Percentiles rank a stretch among this genome's conserved stretches.
phyloP scores from a whole-genome alignment of 805 yeast species.

The Monosporozyma unispora region DNA sequence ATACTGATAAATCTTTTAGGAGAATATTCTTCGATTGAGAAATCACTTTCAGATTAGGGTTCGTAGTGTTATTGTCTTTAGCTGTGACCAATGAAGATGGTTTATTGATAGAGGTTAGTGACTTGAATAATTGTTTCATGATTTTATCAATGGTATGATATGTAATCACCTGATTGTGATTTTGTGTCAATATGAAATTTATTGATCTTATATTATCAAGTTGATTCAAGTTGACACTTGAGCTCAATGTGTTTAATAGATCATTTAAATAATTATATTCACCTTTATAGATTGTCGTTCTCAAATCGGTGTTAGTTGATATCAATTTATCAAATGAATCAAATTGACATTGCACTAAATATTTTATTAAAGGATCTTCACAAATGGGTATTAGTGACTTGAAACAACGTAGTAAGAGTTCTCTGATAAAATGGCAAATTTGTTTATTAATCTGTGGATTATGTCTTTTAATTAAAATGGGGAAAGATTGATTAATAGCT shows the following conservation, averaged over 20 bases:
- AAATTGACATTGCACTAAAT: background rate
- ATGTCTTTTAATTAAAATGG: conserved; percentile 19
- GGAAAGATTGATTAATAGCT: conserved; percentile 34
- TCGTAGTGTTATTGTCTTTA: background rate
- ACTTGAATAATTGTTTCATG: background rate
- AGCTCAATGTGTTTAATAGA: conserved; percentile 2
- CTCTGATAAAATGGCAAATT: background rate
- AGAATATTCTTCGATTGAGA: conserved; percentile 18
- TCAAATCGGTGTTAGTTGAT: background rate
- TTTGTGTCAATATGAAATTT: conserved; percentile 6
- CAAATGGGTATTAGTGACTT: background rate
- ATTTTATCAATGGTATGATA: background rate
- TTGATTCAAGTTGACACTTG: conserved; percentile 10
- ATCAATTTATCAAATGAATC: background rate
- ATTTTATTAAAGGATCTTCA: background rate
- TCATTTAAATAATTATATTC: background rate
- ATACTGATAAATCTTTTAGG: background rate
- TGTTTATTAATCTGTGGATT: conserved; percentile 13
- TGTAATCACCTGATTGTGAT: background rate
- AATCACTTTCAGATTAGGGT: conserved; percentile 5
- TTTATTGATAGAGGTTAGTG: background rate
- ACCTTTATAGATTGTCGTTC: background rate
- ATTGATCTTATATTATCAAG: conserved; percentile 7
- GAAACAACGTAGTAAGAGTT: background rate
- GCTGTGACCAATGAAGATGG: background rate